These are phyloP conservation scores for Yarrowia porcina DNA, from an alignment of 805 yeast species.

Conservation along the genomic window DNA sequence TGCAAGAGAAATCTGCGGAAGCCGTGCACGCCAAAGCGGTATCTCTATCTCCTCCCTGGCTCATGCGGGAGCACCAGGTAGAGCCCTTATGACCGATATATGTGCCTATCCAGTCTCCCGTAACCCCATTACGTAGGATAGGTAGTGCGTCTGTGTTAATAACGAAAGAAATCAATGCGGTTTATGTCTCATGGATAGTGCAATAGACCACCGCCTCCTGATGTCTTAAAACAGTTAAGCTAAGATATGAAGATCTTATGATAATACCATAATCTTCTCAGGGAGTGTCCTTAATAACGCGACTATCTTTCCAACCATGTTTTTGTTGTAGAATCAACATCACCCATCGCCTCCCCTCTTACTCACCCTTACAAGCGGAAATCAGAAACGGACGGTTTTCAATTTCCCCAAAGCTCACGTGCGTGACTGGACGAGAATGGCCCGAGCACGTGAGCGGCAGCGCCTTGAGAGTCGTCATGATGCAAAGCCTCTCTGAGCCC, in stretches of 20 bases:
- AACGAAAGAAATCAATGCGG: no score
- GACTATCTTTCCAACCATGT: no score
- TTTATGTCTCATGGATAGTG: no score
- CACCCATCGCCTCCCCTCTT: background rate
- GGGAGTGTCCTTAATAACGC: no score
- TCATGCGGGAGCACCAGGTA: constrained; percentile 36
- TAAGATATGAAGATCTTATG: no score
- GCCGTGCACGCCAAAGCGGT: constrained; percentile 35
- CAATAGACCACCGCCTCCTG: no score
- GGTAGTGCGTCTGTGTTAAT: constrained; percentile 37
- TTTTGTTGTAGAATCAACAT: no score
- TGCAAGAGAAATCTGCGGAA: constrained; percentile 39
- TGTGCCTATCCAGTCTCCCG: constrained; percentile 42
- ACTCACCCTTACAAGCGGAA: constrained; percentile 38
- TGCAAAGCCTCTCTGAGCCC: background rate
- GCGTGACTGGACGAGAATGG: constrained; percentile 40
- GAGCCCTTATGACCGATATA: constrained; percentile 40
- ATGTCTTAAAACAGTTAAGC: no score
- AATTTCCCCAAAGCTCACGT: constrained; percentile 33
- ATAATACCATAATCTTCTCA: no score
- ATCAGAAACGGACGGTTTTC: constrained; percentile 32
- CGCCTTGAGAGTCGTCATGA: constrained; percentile 30
- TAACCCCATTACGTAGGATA: constrained; percentile 38
- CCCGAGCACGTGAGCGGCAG: constrained; percentile 40
- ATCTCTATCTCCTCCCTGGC: constrained; percentile 27